A percentile compares a stretch with the other conserved stretches of the same genome.
phyloP scores from a whole-genome alignment of 2,329 filamentous ascomycete species.

The Arthroderma sp. region DNA sequence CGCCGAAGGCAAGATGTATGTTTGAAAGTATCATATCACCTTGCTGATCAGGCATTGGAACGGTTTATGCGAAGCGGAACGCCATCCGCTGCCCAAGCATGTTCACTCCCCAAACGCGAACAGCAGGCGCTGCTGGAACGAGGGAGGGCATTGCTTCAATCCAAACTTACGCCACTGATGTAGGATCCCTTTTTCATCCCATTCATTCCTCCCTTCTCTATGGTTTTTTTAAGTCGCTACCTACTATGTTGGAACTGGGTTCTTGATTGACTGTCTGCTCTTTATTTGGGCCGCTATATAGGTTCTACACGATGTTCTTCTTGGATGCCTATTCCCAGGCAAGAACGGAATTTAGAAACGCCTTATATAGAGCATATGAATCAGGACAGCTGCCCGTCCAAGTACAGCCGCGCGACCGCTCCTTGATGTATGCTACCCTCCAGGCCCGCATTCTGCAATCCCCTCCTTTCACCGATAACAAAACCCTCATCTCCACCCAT shows the following conservation, averaged over 20 bases:
- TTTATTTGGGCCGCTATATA: conserved; percentile 8
- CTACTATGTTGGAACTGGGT: no score
- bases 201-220: conserved; percentile 1
- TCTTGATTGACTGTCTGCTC: no score
- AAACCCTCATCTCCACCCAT: conserved; percentile 28
- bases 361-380: conserved; percentile 25
- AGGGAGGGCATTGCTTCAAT: conserved; percentile 23
- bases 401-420: conserved; percentile 21
- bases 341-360: conserved; percentile 25
- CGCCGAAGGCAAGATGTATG: conserved; percentile 27
- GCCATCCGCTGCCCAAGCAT: conserved; percentile 19
- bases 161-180: conserved; percentile 30
- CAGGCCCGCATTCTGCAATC: conserved; percentile 26
- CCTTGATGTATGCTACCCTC: conserved; percentile 23
- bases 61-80: conserved; percentile 22
- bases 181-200: conserved; percentile 12
- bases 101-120: conserved; percentile 22
- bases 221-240: no score
- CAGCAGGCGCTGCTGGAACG: conserved; percentile 22
- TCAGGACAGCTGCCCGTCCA: conserved; percentile 26
- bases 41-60: conserved; percentile 30
- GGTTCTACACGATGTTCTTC: conserved; percentile 31
- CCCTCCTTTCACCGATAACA: conserved; percentile 28
- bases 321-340: conserved; percentile 27
- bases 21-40: conserved; percentile 26